Evolutionary conservation across 805 yeast genomes (phyloP).

Genomic region (Clavispora asparagi): DNA sequence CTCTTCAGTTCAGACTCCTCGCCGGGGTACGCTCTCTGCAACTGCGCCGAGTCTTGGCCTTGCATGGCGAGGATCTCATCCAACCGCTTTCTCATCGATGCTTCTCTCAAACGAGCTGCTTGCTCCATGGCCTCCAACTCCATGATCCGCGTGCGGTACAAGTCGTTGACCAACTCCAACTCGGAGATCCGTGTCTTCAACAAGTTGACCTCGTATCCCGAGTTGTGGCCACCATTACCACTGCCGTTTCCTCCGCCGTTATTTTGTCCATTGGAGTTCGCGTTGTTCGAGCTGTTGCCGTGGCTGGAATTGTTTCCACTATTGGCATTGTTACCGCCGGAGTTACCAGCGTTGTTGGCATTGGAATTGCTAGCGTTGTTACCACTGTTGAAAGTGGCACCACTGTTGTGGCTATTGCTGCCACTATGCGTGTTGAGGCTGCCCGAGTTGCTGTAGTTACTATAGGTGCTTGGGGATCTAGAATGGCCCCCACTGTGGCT

Average conservation of each 20-base stretch:
- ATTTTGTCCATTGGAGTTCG: slow-evolving; percentile 9
- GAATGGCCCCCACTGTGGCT: background rate
- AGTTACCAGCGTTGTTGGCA: background rate
- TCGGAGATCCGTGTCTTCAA: slow-evolving; percentile 79
- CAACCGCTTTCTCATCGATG: slow-evolving; percentile 42
- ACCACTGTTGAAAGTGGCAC: background rate
- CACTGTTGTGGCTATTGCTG: background rate
- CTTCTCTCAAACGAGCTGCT: slow-evolving; percentile 49
- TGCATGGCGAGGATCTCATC: slow-evolving; percentile 38
- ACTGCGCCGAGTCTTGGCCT: slow-evolving; percentile 12
- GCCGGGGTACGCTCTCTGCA: slow-evolving; percentile 9
- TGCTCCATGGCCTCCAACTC: slow-evolving; percentile 72
- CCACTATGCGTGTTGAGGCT: background rate
- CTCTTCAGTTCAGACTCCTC: slow-evolving; percentile 8
- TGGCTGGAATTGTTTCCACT: no score
- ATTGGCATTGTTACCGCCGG: background rate
- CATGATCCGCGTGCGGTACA: slow-evolving; percentile 74
- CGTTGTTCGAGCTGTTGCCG: slow-evolving; percentile 6
- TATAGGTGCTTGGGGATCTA: slow-evolving; percentile 1
- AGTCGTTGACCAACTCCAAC: slow-evolving; percentile 83
- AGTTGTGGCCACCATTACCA: slow-evolving; percentile 1
- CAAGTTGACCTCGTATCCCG: slow-evolving; percentile 28
- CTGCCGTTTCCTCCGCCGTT: slow-evolving; percentile 2
- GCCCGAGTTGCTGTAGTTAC: slow-evolving; percentile 1
- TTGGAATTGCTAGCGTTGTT: background rate